Conservation (phyloP, 257 asterid genomes). For the Anisodus acutangulus region DNA sequence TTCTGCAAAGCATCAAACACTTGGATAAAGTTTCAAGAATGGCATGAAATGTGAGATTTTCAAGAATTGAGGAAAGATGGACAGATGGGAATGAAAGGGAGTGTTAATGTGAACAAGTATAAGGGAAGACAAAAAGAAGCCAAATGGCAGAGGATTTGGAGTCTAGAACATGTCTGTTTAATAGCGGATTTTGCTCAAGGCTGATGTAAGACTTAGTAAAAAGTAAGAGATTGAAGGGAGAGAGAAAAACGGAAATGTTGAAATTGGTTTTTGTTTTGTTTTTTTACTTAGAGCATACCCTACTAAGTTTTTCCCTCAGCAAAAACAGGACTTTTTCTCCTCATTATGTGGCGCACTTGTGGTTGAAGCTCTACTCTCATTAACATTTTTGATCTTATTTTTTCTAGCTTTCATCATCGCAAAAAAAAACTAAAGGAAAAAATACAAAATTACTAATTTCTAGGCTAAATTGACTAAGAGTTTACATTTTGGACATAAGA, state of each 20-base stretch:
- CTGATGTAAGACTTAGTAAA: constrained; percentile 57
- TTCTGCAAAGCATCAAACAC: constrained; percentile 28
- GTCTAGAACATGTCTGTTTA: constrained; percentile 36
- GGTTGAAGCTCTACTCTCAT: constrained; percentile 34
- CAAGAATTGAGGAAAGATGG: background rate
- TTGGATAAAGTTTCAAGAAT: constrained; percentile 18
- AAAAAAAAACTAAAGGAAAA: background rate
- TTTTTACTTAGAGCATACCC: constrained; percentile 30
- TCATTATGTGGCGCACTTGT: constrained; percentile 40
- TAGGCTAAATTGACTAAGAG: background rate
- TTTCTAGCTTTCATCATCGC: background rate
- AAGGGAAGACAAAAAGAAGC: constrained; percentile 27
- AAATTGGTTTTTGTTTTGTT: constrained; percentile 33
- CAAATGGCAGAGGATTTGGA: constrained; percentile 38
- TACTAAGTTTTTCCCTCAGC: constrained; percentile 33
- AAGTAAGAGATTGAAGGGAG: constrained; percentile 32
- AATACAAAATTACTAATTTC: background rate
- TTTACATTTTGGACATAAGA: constrained; percentile 22
- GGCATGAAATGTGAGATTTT: background rate
- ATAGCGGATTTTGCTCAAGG: constrained; percentile 37
- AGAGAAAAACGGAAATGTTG: constrained; percentile 47
- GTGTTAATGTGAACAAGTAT: background rate
- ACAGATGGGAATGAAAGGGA: background rate
- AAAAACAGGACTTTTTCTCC: constrained; percentile 33
- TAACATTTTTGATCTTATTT: background rate